Evolutionary conservation across 2,329 filamentous ascomycete genomes (phyloP).

Genomic region (Colletotrichum ledebouriae): DNA sequence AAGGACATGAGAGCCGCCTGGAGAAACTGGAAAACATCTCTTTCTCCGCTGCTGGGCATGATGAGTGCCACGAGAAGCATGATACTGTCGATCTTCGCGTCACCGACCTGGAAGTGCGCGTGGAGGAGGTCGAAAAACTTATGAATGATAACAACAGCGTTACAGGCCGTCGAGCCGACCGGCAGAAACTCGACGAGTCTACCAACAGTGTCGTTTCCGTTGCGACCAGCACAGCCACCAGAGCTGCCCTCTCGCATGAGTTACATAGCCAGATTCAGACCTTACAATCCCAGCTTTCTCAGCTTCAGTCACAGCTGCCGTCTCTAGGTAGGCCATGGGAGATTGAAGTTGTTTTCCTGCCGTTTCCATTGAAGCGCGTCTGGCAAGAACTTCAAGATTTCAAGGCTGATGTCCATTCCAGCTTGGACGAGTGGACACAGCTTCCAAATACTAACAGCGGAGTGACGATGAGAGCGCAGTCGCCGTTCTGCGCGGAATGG

Average conservation of each 20-base stretch:
- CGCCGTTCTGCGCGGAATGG: conserved; percentile 64
- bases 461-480: conserved; percentile 60
- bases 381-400: conserved; percentile 68
- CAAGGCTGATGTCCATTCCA: conserved; percentile 51
- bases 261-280: conserved; percentile 64
- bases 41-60: conserved; percentile 74
- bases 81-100: conserved; percentile 77
- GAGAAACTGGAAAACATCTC: conserved; percentile 78
- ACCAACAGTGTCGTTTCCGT: conserved; percentile 62
- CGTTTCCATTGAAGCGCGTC: conserved; percentile 72
- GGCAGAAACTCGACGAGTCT: conserved; percentile 58
- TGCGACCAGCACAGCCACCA: conserved; percentile 57
- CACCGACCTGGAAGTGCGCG: conserved; percentile 75
- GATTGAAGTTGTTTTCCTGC: conserved; percentile 81
- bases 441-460: conserved; percentile 62
- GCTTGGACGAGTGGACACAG: conserved; percentile 68
- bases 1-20: conserved; percentile 74
- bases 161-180: conserved; percentile 52
- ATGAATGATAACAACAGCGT: conserved; percentile 60
- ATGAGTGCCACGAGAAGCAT: conserved; percentile 77
- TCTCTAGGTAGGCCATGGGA: conserved; percentile 76
- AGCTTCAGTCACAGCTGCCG: conserved; percentile 73
- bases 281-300: conserved; percentile 64
- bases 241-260: conserved; percentile 58
- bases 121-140: conserved; percentile 71